These are phyloP conservation scores for Leishmania guyanensis DNA, from an alignment of 208 protist species.

Conservation along the genomic window DNA sequence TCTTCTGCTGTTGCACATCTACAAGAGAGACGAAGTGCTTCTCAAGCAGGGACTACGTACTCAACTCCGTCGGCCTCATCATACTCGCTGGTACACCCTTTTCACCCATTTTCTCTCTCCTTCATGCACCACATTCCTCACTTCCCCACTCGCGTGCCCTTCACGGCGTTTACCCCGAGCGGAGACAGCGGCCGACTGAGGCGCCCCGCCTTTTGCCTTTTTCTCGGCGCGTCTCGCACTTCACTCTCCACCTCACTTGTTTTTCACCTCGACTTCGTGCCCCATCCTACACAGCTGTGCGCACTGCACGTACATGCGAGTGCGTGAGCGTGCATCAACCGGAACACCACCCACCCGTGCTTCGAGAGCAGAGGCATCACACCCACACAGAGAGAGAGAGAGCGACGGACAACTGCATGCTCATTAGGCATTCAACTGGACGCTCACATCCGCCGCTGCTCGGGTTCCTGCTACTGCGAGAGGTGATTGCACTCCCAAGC, in stretches of 20 bases:
- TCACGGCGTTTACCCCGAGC: neutral
- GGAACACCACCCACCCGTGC: neutral
- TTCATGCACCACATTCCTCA: neutral
- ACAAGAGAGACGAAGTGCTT: neutral
- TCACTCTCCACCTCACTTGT: neutral
- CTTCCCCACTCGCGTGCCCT: neutral
- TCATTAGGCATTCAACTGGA: neutral
- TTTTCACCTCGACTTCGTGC: neutral
- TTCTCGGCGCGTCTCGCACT: neutral
- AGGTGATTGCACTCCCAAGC: neutral
- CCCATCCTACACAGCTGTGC: neutral
- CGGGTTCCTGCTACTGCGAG: neutral
- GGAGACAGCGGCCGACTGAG: neutral
- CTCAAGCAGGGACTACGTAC: neutral
- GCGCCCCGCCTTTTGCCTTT: neutral
- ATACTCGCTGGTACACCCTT: neutral
- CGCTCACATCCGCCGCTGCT: neutral
- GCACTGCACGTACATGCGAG: neutral
- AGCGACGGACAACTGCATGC: neutral
- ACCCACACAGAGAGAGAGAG: neutral
- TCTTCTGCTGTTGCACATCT: neutral
- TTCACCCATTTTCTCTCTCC: neutral
- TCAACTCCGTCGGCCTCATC: neutral
- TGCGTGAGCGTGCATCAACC: neutral
- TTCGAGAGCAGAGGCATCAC: neutral